Conservation (phyloP, 1,284 basidiomycete genomes). For the Irpex rosettiformis region DNA sequence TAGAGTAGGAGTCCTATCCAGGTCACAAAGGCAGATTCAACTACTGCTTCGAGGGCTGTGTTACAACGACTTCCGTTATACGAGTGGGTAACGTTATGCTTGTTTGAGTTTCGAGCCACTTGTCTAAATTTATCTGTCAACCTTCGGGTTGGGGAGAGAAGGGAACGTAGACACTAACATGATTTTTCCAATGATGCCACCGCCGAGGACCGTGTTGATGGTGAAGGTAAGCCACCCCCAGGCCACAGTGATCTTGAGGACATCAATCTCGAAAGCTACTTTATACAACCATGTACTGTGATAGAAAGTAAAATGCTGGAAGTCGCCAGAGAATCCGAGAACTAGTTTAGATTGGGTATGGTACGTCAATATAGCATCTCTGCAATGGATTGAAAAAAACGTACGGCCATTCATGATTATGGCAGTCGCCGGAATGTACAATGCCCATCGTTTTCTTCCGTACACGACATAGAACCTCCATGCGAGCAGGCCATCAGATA, state of each 20-base stretch:
- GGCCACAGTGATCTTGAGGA: slow-evolving; percentile 20
- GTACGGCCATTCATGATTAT: slow-evolving; percentile 18
- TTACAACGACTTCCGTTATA: slow-evolving; percentile 1
- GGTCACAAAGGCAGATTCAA: slow-evolving; percentile 23
- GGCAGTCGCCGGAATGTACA: slow-evolving; percentile 18
- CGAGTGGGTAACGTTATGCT: not conserved
- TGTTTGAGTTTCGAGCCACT: not conserved
- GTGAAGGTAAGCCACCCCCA: slow-evolving; percentile 26
- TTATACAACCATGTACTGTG: slow-evolving; percentile 17
- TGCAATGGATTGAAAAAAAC: slow-evolving; percentile 3
- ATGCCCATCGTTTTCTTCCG: slow-evolving; percentile 15
- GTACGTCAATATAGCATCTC: no score
- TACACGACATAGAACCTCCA: slow-evolving; percentile 26
- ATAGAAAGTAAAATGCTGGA: slow-evolving; percentile 19
- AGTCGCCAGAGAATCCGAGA: slow-evolving; percentile 23
- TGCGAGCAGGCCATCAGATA: slow-evolving; percentile 23
- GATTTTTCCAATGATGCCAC: slow-evolving; percentile 20
- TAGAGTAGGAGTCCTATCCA: slow-evolving; percentile 24
- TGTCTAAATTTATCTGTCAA: not conserved
- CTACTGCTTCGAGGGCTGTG: slow-evolving; percentile 16
- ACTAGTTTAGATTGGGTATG: slow-evolving; percentile 9
- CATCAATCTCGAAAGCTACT: slow-evolving; percentile 15
- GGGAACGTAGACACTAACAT: slow-evolving; percentile 13
- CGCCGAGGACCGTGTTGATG: slow-evolving; percentile 21
- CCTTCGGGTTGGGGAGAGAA: not conserved